Conservation (phyloP, 371 early-diverging fungal species). For the Mucor mucedo region DNA sequence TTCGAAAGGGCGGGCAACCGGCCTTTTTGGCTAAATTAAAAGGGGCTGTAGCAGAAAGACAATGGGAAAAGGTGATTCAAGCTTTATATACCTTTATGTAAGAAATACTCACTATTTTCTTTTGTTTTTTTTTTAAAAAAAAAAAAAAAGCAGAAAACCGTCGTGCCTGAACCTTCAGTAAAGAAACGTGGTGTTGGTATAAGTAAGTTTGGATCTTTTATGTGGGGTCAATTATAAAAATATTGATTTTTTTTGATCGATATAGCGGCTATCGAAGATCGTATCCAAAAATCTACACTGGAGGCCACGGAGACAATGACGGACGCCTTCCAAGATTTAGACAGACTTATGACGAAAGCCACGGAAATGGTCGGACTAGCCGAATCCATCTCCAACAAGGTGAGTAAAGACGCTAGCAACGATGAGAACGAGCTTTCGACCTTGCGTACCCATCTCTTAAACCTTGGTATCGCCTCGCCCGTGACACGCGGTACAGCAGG, state of each 20-base stretch:
- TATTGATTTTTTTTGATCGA: neutral
- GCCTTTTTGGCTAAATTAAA: constrained; percentile 68
- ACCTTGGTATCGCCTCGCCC: constrained; percentile 86
- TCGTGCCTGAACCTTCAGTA: neutral
- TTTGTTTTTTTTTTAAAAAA: neutral
- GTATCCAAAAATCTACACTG: constrained; percentile 65
- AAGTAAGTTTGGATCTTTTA: constrained; percentile 31
- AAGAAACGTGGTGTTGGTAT: constrained; percentile 45
- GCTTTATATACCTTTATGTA: neutral
- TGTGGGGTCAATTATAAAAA: neutral
- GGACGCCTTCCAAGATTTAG: constrained; percentile 86
- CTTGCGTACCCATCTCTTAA: constrained; percentile 76
- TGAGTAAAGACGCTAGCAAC: constrained; percentile 58
- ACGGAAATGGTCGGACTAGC: constrained; percentile 86
- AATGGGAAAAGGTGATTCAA: constrained; percentile 62
- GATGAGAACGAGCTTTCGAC: constrained; percentile 54
- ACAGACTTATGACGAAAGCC: constrained; percentile 84
- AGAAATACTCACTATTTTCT: no score
- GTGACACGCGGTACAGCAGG: constrained; percentile 90
- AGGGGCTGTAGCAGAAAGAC: constrained; percentile 55
- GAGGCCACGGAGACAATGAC: constrained; percentile 71
- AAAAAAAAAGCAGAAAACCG: neutral
- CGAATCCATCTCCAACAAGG: constrained; percentile 72
- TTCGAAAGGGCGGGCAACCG: constrained; percentile 73
- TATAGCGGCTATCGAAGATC: constrained; percentile 76